Evolutionary conservation across 176 grass and related monocot genomes (phyloP).

Genomic region (Rhipidocladum racemiflorum): DNA sequence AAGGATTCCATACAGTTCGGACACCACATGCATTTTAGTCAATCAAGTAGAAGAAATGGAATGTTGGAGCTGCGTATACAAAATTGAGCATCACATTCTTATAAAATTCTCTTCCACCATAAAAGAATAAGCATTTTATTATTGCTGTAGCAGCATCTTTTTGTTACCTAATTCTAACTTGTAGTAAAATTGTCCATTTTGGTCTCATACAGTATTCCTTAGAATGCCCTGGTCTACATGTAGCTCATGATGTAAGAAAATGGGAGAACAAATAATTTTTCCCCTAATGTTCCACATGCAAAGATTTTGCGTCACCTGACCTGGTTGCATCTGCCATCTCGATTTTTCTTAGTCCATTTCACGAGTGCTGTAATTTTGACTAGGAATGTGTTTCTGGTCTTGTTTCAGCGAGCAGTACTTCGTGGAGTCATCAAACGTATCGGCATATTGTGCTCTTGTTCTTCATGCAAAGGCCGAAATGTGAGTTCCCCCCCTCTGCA

Average conservation of each 20-base stretch:
- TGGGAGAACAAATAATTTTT: neutral
- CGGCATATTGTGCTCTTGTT: conserved; percentile 60
- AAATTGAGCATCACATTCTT: neutral
- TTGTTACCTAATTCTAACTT: too few species aligned
- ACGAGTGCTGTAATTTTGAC: conserved; percentile 33
- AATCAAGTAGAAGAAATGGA: neutral
- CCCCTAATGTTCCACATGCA: neutral
- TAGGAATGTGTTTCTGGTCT: conserved; percentile 38
- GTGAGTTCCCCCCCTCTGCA: conserved; percentile 30
- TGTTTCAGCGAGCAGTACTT: conserved; percentile 54
- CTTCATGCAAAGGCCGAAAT: conserved; percentile 56
- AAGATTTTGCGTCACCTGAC: neutral
- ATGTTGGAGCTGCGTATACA: neutral
- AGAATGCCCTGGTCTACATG: neutral
- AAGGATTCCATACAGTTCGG: too few species aligned
- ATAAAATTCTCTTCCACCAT: neutral
- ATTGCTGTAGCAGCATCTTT: neutral
- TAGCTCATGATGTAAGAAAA: neutral
- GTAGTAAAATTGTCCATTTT: neutral
- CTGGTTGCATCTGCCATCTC: neutral
- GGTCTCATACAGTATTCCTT: neutral
- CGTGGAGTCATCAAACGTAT: conserved; percentile 55
- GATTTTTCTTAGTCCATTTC: neutral
- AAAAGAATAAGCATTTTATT: neutral
- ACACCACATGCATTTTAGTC: neutral